These are phyloP conservation scores for Fusarium sp. DNA, from an alignment of 2,329 filamentous ascomycete species.

Conservation along the genomic window DNA sequence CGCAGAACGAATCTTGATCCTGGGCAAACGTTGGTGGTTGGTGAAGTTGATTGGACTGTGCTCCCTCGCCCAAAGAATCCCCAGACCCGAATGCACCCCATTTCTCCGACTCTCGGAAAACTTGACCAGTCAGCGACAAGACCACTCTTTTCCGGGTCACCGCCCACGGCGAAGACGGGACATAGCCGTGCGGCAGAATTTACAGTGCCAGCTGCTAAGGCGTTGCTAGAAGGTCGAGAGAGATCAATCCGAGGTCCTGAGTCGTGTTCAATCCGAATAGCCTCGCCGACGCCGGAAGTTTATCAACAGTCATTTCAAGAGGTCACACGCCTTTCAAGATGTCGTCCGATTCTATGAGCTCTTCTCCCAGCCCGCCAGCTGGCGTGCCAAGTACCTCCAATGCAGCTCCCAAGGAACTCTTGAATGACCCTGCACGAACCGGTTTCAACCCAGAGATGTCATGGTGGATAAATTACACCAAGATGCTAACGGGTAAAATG, in stretches of 20 bases:
- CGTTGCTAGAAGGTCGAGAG: conserved; percentile 33
- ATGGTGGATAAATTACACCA: conserved; percentile 90
- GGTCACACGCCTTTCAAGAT: conserved; percentile 22
- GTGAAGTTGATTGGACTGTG: conserved; percentile 46
- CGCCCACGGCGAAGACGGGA: conserved; percentile 35
- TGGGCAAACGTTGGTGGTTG: conserved; percentile 38
- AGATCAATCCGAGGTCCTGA: conserved; percentile 30
- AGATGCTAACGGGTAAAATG: conserved; percentile 82
- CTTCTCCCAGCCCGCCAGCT: conserved; percentile 33
- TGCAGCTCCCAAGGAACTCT: conserved; percentile 56
- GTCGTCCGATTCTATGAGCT: conserved; percentile 39
- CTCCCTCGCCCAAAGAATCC: conserved; percentile 29
- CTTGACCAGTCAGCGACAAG: too few relatives aligned
- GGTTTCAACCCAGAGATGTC: conserved; percentile 73
- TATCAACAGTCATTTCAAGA: background rate
- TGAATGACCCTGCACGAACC: conserved; percentile 73
- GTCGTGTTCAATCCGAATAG: conserved; percentile 10
- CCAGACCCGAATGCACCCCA: conserved; percentile 30
- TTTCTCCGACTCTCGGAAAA: too few relatives aligned
- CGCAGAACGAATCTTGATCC: conserved; percentile 32
- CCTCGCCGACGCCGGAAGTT: conserved; percentile 5
- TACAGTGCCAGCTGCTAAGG: conserved; percentile 15
- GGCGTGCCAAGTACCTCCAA: conserved; percentile 35
- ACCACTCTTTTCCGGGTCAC: conserved; percentile 22
- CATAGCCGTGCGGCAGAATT: conserved; percentile 35